phyloP scores from a whole-genome alignment of 2,329 filamentous ascomycete species.

The Emergomyces orientalis region DNA sequence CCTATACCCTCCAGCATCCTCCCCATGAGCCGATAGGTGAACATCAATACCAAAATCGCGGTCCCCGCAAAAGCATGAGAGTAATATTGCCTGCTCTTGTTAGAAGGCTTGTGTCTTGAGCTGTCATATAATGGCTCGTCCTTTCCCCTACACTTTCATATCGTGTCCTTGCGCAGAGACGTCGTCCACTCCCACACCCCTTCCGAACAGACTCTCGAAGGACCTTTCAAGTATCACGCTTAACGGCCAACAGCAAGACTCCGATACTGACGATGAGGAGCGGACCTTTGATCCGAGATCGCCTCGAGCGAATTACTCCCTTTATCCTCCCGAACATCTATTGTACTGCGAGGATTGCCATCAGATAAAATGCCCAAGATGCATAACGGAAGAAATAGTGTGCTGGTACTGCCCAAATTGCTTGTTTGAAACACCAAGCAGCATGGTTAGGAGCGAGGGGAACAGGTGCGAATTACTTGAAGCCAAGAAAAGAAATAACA shows the following conservation, averaged over 20 bases:
- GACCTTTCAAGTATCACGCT: conserved; percentile 15
- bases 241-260: conserved; percentile 20
- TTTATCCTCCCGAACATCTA: conserved; percentile 87
- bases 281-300: conserved; percentile 77
- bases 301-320: conserved; percentile 76
- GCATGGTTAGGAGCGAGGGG: conserved; percentile 82
- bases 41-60: neutral
- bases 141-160: conserved; percentile 20
- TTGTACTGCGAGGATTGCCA: conserved; percentile 97
- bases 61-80: conserved; percentile 4
- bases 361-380: conserved; percentile 86
- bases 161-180: conserved; percentile 18
- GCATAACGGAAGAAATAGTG: conserved; percentile 84
- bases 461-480: conserved; percentile 57
- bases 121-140: conserved; percentile 17
- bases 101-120: neutral
- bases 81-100: neutral
- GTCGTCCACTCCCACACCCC: conserved; percentile 6
- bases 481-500: neutral
- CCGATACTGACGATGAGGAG: conserved; percentile 57
- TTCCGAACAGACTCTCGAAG: conserved; percentile 15
- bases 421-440: conserved; percentile 90
- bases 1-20: neutral
- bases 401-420: conserved; percentile 95
- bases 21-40: neutral